Percentiles rank a stretch among this genome's conserved stretches.
Conservation (phyloP, 2,329 filamentous ascomycete species). For the Camptophora hylomeconis region DNA sequence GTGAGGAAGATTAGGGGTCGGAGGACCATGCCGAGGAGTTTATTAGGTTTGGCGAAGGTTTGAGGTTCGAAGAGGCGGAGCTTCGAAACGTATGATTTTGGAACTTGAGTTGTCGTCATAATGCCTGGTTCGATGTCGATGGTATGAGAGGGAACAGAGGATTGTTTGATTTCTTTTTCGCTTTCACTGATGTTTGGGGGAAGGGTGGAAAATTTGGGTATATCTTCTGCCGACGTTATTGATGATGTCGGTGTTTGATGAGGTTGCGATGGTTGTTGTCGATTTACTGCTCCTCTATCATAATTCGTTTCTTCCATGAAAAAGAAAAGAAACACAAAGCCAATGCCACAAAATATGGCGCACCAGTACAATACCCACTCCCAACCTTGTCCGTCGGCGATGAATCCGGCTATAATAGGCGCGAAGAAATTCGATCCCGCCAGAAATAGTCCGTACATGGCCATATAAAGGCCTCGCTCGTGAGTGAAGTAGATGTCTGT, state of each 20-base stretch:
- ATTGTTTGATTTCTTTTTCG: background rate
- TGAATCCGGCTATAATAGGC: conserved; percentile 23
- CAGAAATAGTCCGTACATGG: conserved; percentile 14
- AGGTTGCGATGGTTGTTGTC: background rate
- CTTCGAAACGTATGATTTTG: conserved; percentile 9
- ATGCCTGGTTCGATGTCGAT: background rate
- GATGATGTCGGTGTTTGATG: background rate
- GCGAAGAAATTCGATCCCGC: conserved; percentile 19
- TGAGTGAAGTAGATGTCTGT: conserved; percentile 28
- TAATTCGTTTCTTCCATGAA: conserved; percentile 17
- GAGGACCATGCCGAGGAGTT: conserved; percentile 7
- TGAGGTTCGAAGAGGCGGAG: conserved; percentile 7
- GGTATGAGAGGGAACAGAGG: background rate
- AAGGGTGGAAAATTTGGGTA: too few relatives aligned
- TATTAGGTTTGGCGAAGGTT: conserved; percentile 5
- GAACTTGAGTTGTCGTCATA: background rate
- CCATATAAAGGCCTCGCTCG: conserved; percentile 13
- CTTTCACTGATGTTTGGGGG: too few relatives aligned
- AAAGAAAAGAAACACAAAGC: conserved; percentile 13
- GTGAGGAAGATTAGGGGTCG: conserved; percentile 15
- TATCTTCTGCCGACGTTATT: conserved; percentile 2
- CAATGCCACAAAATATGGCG: conserved; percentile 10
- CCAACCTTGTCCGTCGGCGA: conserved; percentile 14
- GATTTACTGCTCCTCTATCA: conserved; percentile 3
- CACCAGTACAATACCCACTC: conserved; percentile 16